phyloP scores from a whole-genome alignment of 1,139 yeast species.

The Barnettozyma hawaiiensis region DNA sequence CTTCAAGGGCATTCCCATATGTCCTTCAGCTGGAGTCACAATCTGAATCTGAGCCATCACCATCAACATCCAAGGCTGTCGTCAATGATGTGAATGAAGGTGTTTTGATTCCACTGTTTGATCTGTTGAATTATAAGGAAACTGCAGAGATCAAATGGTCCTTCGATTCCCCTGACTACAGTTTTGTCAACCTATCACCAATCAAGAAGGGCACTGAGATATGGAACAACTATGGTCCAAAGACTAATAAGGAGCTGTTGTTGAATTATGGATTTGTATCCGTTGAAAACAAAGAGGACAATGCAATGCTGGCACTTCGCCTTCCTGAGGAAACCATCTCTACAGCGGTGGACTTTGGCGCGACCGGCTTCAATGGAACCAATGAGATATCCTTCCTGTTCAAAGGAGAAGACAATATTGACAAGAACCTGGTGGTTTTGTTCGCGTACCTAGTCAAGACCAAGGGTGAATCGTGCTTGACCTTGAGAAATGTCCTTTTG shows the following conservation, averaged over 20 bases:
- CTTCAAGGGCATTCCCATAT: slow-evolving; percentile 77
- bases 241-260: slow-evolving; percentile 69
- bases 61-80: slow-evolving; percentile 15
- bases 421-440: slow-evolving; percentile 42
- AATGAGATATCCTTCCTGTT: slow-evolving; percentile 30
- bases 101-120: slow-evolving; percentile 73
- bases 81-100: slow-evolving; percentile 43
- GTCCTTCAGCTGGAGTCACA: slow-evolving; percentile 28
- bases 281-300: slow-evolving; percentile 55
- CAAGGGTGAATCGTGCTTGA: slow-evolving; percentile 37
- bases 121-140: slow-evolving; percentile 68
- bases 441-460: slow-evolving; percentile 48
- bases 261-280: slow-evolving; percentile 63
- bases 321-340: slow-evolving; percentile 33
- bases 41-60: too few relatives aligned
- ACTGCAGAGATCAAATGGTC: slow-evolving; percentile 64
- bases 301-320: slow-evolving; percentile 52
- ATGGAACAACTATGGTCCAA: slow-evolving; percentile 79
- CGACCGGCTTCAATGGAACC: slow-evolving; percentile 40
- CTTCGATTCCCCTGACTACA: slow-evolving; percentile 28
- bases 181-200: slow-evolving; percentile 29
- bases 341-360: slow-evolving; percentile 34
- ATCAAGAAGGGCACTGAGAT: slow-evolving; percentile 42
- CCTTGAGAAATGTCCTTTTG: slow-evolving; percentile 50
- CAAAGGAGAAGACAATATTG: slow-evolving; percentile 34